Percentiles rank a stretch among this genome's conserved stretches.
Conservation (phyloP, 1,284 basidiomycete genomes). For the Kwoniella shivajii region DNA sequence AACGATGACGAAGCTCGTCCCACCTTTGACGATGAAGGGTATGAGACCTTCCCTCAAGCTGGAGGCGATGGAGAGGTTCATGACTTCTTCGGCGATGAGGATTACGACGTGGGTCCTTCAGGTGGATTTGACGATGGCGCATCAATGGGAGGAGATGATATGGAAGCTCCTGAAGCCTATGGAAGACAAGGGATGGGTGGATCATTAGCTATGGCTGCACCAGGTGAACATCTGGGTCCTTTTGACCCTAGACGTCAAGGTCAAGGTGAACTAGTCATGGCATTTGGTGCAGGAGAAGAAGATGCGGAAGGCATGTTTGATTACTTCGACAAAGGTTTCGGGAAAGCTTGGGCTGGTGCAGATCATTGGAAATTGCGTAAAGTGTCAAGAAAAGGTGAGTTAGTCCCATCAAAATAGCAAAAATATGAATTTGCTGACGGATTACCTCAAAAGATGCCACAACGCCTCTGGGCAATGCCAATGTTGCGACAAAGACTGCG, state of each 20-base stretch:
- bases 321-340: slow-evolving; percentile 87
- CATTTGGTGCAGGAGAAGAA: slow-evolving; percentile 66
- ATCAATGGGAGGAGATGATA: slow-evolving; percentile 52
- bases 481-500: slow-evolving; percentile 53
- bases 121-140: slow-evolving; percentile 56
- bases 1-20: slow-evolving; percentile 18
- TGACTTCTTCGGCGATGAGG: slow-evolving; percentile 61
- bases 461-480: slow-evolving; percentile 48
- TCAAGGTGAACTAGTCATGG: slow-evolving; percentile 77
- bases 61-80: slow-evolving; percentile 31
- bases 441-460: slow-evolving; percentile 34
- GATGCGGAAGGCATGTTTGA: slow-evolving; percentile 70
- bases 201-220: slow-evolving; percentile 47
- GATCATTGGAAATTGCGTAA: slow-evolving; percentile 96
- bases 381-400: slow-evolving; percentile 70
- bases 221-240: slow-evolving; percentile 59
- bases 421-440: neutral
- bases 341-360: slow-evolving; percentile 97
- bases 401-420: neutral
- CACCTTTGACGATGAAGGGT: slow-evolving; percentile 6
- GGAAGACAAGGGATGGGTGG: slow-evolving; percentile 26
- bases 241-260: slow-evolving; percentile 76
- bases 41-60: slow-evolving; percentile 8
- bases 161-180: slow-evolving; percentile 56
- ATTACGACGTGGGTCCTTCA: slow-evolving; percentile 71